Evolutionary conservation across 805 yeast species (phyloP).

Genomic region (Ascoidea asiatica): DNA sequence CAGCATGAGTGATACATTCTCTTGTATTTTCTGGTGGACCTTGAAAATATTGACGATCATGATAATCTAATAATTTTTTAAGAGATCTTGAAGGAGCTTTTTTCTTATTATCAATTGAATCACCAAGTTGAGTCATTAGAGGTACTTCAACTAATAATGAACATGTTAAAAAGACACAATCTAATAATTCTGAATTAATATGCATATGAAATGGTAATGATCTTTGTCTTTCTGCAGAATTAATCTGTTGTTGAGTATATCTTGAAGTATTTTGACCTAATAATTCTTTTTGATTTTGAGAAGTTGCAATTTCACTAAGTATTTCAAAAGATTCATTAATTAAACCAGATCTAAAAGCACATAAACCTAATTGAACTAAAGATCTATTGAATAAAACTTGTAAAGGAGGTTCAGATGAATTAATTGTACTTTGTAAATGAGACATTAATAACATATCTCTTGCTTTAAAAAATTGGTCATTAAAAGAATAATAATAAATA

Average conservation of each 20-base stretch:
- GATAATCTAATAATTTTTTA: conserved; percentile 81
- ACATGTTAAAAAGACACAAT: conserved; percentile 84
- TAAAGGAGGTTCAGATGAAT: conserved; percentile 69
- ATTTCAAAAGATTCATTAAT: conserved; percentile 78
- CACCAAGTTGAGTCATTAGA: conserved; percentile 58
- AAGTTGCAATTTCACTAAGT: conserved; percentile 76
- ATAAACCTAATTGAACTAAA: conserved; percentile 86
- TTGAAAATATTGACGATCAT: conserved; percentile 86
- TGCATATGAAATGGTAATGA: conserved; percentile 97
- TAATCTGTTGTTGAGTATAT: conserved; percentile 24
- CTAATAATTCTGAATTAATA: conserved; percentile 88
- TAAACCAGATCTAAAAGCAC: conserved; percentile 87
- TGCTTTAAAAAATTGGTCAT: conserved; percentile 71
- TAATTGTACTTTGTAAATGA: conserved; percentile 71
- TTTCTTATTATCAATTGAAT: conserved; percentile 39
- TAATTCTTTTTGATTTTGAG: conserved; percentile 78
- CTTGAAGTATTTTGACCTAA: conserved; percentile 86
- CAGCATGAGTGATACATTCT: conserved; percentile 87
- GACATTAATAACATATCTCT: conserved; percentile 81
- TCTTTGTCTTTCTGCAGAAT: conserved; percentile 56
- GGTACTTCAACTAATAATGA: conserved; percentile 89
- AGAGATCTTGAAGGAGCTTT: conserved; percentile 64
- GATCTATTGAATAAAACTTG: conserved; percentile 94
- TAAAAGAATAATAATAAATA: conserved; percentile 84
- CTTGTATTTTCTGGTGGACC: conserved; percentile 97